A percentile compares a stretch with the other conserved stretches of the same genome.
phyloP scores from a whole-genome alignment of 2,329 filamentous ascomycete genomes.

The Penicillium oxalicum region DNA sequence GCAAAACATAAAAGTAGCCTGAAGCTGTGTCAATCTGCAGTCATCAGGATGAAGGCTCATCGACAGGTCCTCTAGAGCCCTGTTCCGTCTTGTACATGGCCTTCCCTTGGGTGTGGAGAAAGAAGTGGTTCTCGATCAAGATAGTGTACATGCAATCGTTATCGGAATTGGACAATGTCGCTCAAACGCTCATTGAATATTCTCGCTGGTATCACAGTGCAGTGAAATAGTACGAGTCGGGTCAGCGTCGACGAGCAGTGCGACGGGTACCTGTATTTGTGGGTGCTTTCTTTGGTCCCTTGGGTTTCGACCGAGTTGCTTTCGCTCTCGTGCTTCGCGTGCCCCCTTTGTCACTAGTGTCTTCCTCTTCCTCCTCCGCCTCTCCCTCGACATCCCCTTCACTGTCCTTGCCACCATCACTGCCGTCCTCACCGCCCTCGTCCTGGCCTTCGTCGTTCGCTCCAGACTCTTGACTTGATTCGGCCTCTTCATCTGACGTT shows the following conservation, averaged over 20 bases:
- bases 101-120: no score
- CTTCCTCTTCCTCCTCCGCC: conserved; percentile 27
- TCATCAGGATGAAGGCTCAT: no score
- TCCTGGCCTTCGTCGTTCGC: conserved; percentile 36
- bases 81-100: no score
- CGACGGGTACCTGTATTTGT: conserved; percentile 33
- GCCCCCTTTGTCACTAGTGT: conserved; percentile 26
- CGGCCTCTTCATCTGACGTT: conserved; percentile 34
- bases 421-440: conserved; percentile 35
- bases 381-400: conserved; percentile 28
- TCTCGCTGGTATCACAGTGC: conserved; percentile 25
- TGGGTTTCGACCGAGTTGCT: conserved; percentile 31
- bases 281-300: conserved; percentile 28
- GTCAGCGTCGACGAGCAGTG: conserved; percentile 30
- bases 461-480: conserved; percentile 33
- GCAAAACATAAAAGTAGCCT: no score
- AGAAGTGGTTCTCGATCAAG: neutral
- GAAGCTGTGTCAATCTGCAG: no score
- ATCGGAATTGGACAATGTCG: neutral
- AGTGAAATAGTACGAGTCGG: conserved; percentile 3
- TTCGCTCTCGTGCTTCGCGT: conserved; percentile 36
- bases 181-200: conserved; percentile 7
- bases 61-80: no score
- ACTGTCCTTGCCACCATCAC: conserved; percentile 19
- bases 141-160: neutral